phyloP scores from a whole-genome alignment of 2,329 filamentous ascomycete species.

The Talaromyces albobiverticillius region DNA sequence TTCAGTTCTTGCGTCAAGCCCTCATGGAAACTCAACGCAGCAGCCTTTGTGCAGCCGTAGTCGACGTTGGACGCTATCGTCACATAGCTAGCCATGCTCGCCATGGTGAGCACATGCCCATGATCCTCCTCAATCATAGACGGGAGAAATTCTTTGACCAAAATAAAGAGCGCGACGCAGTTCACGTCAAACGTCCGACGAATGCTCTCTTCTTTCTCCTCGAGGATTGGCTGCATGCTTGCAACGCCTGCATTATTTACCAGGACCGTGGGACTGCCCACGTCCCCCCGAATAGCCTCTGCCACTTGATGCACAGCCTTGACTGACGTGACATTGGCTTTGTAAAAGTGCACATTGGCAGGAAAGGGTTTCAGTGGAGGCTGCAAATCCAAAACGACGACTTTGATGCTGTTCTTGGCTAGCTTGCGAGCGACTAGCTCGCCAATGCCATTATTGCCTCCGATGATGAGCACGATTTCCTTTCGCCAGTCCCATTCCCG shows the following conservation, averaged over 20 bases:
- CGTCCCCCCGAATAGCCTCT: not conserved
- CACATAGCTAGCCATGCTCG: not conserved
- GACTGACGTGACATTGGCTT: not conserved
- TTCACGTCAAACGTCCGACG: not conserved
- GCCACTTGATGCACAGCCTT: not conserved
- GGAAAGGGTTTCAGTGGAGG: not conserved
- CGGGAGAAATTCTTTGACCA: not conserved
- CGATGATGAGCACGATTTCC: not conserved
- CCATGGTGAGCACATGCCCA: not conserved
- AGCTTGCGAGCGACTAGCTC: not conserved
- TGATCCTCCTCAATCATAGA: not conserved
- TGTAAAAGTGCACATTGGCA: not conserved
- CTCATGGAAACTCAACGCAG: not conserved
- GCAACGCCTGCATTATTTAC: not conserved
- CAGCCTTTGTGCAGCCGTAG: not conserved
- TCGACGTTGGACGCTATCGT: not conserved
- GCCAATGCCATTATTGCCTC: not conserved
- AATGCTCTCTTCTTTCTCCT: not conserved
- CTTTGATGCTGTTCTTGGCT: not conserved
- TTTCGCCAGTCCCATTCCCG: not conserved
- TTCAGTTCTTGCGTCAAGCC: not conserved
- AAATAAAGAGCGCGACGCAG: not conserved
- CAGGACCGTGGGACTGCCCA: not conserved
- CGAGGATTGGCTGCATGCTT: not conserved
- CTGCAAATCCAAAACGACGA: not conserved